These are phyloP conservation scores for Nelumbo lutea DNA, from an alignment of 164 flowering plant genomes.

Conservation along the genomic window DNA sequence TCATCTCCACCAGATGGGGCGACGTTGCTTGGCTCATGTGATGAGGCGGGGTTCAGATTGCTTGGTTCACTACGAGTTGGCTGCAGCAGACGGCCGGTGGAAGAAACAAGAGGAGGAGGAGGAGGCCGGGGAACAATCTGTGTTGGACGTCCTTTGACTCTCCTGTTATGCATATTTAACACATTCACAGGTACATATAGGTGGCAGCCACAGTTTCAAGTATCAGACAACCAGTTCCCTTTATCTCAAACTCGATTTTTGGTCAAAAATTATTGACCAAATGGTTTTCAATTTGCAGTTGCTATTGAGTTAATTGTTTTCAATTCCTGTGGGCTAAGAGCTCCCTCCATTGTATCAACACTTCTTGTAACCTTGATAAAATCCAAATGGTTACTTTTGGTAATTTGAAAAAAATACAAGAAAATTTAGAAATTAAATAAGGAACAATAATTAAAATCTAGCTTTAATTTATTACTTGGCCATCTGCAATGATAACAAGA, in stretches of 20 bases:
- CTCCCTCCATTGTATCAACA: conserved; percentile 25
- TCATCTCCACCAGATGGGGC: conserved; percentile 23
- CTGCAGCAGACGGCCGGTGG: conserved; percentile 11
- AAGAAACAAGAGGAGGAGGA: conserved; percentile 62
- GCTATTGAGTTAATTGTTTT: conserved; percentile 54
- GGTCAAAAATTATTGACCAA: too few relatives aligned
- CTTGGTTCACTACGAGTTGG: too few relatives aligned
- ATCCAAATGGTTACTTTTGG: neutral
- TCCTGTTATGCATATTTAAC: conserved; percentile 38
- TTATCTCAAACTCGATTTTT: too few relatives aligned
- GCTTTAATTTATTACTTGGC: conserved; percentile 39
- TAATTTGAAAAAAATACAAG: neutral
- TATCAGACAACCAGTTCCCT: neutral
- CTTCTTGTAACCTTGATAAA: conserved; percentile 56
- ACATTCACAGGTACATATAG: conserved; percentile 7
- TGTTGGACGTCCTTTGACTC: conserved; percentile 36
- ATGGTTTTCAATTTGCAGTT: conserved; percentile 55
- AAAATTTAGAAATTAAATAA: neutral
- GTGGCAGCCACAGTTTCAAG: neutral
- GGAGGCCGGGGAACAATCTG: conserved; percentile 11
- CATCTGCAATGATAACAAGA: conserved; percentile 70
- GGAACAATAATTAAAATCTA: neutral
- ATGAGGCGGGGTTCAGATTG: neutral
- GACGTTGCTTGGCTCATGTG: conserved; percentile 21
- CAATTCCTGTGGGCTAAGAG: conserved; percentile 54